Percentiles rank a stretch among this genome's conserved stretches.
Evolutionary conservation across 345 rosid genomes (phyloP).

Genomic region (Aquilaria malaccensis): DNA sequence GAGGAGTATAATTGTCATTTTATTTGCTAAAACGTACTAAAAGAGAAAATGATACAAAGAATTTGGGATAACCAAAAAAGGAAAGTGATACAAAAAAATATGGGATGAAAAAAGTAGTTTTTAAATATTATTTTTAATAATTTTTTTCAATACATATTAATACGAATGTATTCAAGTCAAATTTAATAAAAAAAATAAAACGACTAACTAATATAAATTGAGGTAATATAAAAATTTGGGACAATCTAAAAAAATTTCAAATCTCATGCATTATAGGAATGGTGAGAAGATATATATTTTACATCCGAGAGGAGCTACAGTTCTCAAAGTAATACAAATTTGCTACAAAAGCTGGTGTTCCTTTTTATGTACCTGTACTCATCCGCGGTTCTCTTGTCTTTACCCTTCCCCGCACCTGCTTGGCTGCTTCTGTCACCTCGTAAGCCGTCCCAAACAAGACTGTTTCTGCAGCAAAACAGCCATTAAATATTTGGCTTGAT

Average conservation of each 20-base stretch:
- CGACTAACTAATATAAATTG: background rate
- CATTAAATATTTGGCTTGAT: background rate
- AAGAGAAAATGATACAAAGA: too few species aligned
- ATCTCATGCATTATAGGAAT: too few species aligned
- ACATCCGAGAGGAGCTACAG: background rate
- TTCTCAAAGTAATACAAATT: background rate
- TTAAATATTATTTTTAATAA: too few species aligned
- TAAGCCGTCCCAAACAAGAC: background rate
- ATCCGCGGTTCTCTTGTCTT: slow-evolving; percentile 9
- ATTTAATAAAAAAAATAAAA: too few species aligned
- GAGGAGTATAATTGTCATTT: too few species aligned
- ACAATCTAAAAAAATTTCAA: background rate
- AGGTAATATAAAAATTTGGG: background rate
- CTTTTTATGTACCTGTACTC: background rate
- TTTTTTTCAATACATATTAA: too few species aligned
- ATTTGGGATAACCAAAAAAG: too few species aligned
- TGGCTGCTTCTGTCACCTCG: slow-evolving; percentile 5
- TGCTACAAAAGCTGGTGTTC: background rate
- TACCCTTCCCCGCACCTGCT: slow-evolving; percentile 7
- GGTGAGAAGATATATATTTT: background rate
- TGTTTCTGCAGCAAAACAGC: background rate
- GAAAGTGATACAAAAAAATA: too few species aligned
- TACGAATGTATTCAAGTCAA: too few species aligned
- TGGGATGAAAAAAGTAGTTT: too few species aligned
- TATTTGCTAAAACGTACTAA: too few species aligned